Conservation (phyloP, 179 eudicot genomes). For the Vitellaria paradoxa region DNA sequence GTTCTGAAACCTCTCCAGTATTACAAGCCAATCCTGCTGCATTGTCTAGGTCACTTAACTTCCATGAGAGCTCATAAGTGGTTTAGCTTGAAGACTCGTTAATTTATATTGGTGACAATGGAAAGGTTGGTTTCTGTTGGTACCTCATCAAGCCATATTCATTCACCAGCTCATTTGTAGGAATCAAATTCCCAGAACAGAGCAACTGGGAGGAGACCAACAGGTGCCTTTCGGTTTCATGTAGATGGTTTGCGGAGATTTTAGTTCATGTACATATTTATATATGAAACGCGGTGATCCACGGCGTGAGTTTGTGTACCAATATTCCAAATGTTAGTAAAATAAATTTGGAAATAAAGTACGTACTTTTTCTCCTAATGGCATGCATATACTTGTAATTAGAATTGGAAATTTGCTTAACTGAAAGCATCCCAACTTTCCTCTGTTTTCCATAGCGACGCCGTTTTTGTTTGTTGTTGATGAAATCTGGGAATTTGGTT, state of each 20-base stretch:
- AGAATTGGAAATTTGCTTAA: background rate
- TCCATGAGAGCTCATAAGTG: constrained; percentile 56
- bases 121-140: background rate
- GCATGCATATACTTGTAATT: background rate
- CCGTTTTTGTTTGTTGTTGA: too few relatives aligned
- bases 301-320: constrained; percentile 20
- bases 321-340: constrained; percentile 17
- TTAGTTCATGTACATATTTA: constrained; percentile 28
- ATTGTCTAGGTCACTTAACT: constrained; percentile 52
- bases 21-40: constrained; percentile 84
- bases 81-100: background rate
- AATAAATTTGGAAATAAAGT: constrained; percentile 21
- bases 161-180: background rate
- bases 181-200: background rate
- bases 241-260: constrained; percentile 15
- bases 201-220: background rate
- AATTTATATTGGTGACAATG: background rate
- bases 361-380: background rate
- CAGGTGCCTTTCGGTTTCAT: background rate
- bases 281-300: constrained; percentile 14
- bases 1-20: constrained; percentile 37
- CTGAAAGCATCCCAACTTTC: background rate
- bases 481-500: too few relatives aligned
- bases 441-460: too few relatives aligned
- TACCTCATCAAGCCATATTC: background rate